These are phyloP conservation scores for Tripidium arundinaceum DNA, from an alignment of 202 grass and related monocot genomes.

Conservation along the genomic window DNA sequence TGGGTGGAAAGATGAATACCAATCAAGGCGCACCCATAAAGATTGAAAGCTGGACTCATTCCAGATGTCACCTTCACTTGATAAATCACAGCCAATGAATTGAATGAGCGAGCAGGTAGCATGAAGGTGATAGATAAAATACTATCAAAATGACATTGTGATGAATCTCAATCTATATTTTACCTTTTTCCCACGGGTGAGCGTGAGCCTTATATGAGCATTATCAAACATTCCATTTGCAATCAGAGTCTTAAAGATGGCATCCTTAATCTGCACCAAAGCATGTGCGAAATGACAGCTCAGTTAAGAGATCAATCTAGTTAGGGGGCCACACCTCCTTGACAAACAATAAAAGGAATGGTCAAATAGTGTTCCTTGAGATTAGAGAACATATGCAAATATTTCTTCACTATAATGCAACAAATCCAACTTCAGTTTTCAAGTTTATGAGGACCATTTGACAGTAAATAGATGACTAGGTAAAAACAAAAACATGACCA, in stretches of 20 bases:
- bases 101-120: not conserved
- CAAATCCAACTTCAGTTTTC: constrained; percentile 7
- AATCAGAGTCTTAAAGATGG: constrained; percentile 88
- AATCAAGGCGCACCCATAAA: constrained; percentile 92
- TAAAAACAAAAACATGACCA: constrained; percentile 38
- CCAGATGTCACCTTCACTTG: constrained; percentile 91
- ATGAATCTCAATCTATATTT: constrained; percentile 14
- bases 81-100: constrained; percentile 33
- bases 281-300: not conserved
- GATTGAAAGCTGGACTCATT: constrained; percentile 96
- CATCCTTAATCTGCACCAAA: constrained; percentile 77
- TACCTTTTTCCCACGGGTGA: constrained; percentile 95
- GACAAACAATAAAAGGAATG: constrained; percentile 9
- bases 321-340: not conserved
- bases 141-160: constrained; percentile 14
- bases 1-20: constrained; percentile 46
- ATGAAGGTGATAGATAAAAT: constrained; percentile 18
- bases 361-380: not conserved
- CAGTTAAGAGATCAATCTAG: not conserved
- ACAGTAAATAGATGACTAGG: not conserved
- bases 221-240: constrained; percentile 96
- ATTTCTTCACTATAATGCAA: not conserved
- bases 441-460: not conserved
- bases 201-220: constrained; percentile 93
- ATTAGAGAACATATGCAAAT: not conserved